Evolutionary conservation across 208 protist genomes (phyloP).

Genomic region (Wallacemonas sp.): DNA sequence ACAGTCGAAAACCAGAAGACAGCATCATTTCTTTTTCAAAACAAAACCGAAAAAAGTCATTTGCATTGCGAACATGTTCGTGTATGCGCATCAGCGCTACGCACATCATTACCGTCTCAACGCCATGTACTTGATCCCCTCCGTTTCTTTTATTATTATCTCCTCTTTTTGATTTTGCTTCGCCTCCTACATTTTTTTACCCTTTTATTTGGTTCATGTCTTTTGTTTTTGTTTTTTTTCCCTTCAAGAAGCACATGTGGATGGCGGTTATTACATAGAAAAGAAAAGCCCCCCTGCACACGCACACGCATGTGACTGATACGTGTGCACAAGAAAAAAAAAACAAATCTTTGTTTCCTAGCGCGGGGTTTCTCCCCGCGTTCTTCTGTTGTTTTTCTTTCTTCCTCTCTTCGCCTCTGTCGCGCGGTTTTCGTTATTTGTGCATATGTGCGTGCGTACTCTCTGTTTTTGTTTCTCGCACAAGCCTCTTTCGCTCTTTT

Average conservation of each 20-base stretch:
- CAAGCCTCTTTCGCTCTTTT: not conserved
- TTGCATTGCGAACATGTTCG: no score
- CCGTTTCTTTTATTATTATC: not conserved
- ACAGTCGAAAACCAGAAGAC: not conserved
- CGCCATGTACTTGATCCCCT: no score
- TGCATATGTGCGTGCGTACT: no score
- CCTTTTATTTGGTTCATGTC: not conserved
- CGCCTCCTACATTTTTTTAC: not conserved
- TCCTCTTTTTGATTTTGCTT: not conserved
- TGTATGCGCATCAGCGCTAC: no score
- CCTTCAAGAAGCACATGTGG: not conserved
- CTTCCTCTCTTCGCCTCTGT: constrained; percentile 10
- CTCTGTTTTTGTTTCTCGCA: constrained; percentile 9
- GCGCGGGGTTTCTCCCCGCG: no score
- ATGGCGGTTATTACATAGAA: not conserved
- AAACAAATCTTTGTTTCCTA: no score
- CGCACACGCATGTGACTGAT: no score
- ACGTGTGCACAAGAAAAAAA: no score
- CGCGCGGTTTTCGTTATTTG: no score
- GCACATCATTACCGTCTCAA: no score
- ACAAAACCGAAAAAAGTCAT: constrained; percentile 16
- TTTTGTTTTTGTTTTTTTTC: not conserved
- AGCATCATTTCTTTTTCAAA: no score
- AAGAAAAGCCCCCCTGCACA: not conserved
- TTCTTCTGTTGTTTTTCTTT: constrained; percentile 10